These are phyloP conservation scores for Bryopsis sp. DNA, from an alignment of 139 green algal species.

Conservation along the genomic window DNA sequence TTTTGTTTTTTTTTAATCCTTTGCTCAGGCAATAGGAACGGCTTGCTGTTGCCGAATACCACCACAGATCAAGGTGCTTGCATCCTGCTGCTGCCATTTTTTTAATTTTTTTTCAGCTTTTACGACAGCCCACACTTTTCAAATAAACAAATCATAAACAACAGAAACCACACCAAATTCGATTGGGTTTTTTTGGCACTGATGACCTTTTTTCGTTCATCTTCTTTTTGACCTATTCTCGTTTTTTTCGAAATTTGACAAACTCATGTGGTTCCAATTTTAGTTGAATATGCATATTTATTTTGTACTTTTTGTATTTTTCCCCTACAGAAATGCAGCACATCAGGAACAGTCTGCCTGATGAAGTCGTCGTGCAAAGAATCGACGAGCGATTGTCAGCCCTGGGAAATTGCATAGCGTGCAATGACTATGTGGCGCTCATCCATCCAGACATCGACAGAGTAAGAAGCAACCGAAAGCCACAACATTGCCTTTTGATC, in stretches of 20 bases:
- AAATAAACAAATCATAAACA: no score
- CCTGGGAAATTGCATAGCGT: conserved; percentile 95
- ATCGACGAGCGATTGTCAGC: conserved; percentile 95
- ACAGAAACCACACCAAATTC: no score
- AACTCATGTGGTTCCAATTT: no score
- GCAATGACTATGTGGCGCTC: conserved; percentile 97
- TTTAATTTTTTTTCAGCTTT: background rate
- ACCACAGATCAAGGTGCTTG: conserved; percentile 73
- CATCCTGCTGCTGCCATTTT: background rate
- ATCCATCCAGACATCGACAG: conserved; percentile 96
- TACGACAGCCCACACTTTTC: no score
- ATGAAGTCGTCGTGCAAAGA: conserved; percentile 89
- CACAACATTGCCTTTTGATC: no score
- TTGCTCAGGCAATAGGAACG: conserved; percentile 84
- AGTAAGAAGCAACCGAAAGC: conserved; percentile 22
- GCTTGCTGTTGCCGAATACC: conserved; percentile 90
- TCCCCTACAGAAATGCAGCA: conserved; percentile 79
- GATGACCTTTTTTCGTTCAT: no score
- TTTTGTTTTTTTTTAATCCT: conserved; percentile 21
- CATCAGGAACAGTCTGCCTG: conserved; percentile 93
- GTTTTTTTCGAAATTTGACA: no score
- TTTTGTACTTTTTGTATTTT: no score
- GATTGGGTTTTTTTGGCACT: no score
- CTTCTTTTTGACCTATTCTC: no score
- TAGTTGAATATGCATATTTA: no score